Conservation (phyloP, 1,284 basidiomycete genomes). For the Cutaneotrichosporon sp. region DNA sequence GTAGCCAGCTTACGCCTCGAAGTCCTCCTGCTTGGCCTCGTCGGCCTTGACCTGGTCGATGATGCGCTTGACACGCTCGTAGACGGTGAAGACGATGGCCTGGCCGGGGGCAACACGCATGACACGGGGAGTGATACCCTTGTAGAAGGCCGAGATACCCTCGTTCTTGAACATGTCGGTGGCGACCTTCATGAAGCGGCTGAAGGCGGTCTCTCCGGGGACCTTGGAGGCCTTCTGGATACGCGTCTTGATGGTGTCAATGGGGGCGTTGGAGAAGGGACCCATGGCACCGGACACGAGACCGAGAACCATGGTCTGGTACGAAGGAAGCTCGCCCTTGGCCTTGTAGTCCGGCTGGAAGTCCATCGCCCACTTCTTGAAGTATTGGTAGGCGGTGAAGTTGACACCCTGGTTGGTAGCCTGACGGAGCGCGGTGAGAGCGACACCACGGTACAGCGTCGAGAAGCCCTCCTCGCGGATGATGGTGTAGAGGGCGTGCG, state of each 20-base stretch:
- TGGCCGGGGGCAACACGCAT: slow-evolving; percentile 89
- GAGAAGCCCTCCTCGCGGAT: slow-evolving; percentile 83
- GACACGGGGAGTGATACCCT: slow-evolving; percentile 95
- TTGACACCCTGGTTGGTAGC: slow-evolving; percentile 99
- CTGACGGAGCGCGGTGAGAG: slow-evolving; percentile 88
- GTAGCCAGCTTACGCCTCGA: slow-evolving; percentile 14
- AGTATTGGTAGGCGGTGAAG: slow-evolving; percentile 96
- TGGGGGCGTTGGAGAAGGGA: slow-evolving; percentile 93
- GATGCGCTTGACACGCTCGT: slow-evolving; percentile 70
- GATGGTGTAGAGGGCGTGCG: slow-evolving; percentile 93
- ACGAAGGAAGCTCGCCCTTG: slow-evolving; percentile 65
- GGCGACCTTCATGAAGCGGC: slow-evolving; percentile 71
- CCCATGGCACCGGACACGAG: slow-evolving; percentile 96
- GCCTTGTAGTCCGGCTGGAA: slow-evolving; percentile 68
- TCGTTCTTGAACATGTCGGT: slow-evolving; percentile 90
- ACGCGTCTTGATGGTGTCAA: slow-evolving; percentile 92
- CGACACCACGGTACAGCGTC: slow-evolving; percentile 88
- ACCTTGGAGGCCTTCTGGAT: slow-evolving; percentile 74
- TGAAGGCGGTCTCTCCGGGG: slow-evolving; percentile 68
- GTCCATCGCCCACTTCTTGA: slow-evolving; percentile 74
- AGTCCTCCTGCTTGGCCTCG: slow-evolving; percentile 39
- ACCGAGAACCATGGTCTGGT: slow-evolving; percentile 91
- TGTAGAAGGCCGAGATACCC: slow-evolving; percentile 85
- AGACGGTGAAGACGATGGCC: slow-evolving; percentile 57
- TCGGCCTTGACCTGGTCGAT: slow-evolving; percentile 65